phyloP scores from a whole-genome alignment of 495 filamentous ascomycete genomes.

The Xylaria longipes region DNA sequence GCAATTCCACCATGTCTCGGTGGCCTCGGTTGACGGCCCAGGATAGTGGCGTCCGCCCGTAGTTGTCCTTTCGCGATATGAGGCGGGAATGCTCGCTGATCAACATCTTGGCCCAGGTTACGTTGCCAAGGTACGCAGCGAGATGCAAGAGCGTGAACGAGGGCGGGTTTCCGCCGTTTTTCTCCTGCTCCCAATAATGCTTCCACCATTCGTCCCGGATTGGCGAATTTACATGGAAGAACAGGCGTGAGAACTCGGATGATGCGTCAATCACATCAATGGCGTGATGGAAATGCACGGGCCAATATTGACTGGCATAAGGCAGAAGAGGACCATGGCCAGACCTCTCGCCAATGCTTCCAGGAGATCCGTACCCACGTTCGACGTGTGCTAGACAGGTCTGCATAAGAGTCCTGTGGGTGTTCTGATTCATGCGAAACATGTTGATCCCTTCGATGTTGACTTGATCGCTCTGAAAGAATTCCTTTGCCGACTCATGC shows the following conservation, averaged over 20 bases:
- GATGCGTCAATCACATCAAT: background rate
- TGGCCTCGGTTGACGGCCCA: conserved; percentile 27
- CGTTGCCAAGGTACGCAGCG: conserved; percentile 45
- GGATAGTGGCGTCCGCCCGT: background rate
- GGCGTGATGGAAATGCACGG: conserved; percentile 3
- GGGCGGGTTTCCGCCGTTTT: conserved; percentile 31
- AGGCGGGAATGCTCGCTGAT: conserved; percentile 32
- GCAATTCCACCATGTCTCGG: conserved; percentile 32
- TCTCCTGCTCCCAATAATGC: conserved; percentile 40
- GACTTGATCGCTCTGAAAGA: conserved; percentile 32
- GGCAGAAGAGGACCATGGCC: background rate
- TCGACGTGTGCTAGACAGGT: conserved; percentile 38
- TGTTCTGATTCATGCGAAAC: conserved; percentile 35
- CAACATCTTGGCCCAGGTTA: conserved; percentile 32
- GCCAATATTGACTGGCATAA: conserved; percentile 15
- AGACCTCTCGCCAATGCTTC: background rate
- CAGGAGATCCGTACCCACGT: conserved; percentile 8
- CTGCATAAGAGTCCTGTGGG: conserved; percentile 38
- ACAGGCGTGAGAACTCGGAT: conserved; percentile 21
- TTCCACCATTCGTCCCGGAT: conserved; percentile 41
- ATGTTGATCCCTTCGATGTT: conserved; percentile 40
- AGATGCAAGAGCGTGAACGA: conserved; percentile 49
- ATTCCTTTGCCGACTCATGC: conserved; percentile 48
- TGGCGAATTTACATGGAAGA: conserved; percentile 35
- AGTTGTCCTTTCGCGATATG: conserved; percentile 22